Evolutionary conservation across 345 rosid species (phyloP).

Genomic region (Garcia nutans): DNA sequence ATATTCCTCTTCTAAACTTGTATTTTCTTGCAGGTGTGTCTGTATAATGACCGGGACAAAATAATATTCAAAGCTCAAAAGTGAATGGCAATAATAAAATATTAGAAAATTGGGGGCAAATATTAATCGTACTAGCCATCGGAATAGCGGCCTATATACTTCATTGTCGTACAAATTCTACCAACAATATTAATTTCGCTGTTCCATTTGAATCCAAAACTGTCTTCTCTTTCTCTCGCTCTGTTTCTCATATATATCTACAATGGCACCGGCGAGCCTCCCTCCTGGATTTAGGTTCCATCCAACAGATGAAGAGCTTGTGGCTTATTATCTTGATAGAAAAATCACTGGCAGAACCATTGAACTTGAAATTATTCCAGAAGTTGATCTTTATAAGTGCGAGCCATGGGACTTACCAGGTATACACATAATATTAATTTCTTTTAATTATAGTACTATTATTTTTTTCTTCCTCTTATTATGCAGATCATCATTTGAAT

Average conservation of each 20-base stretch:
- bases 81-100: conserved; percentile 40
- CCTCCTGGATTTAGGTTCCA: conserved; percentile 88
- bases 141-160: conserved; percentile 37
- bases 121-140: not conserved
- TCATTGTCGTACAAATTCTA: conserved; percentile 29
- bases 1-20: not conserved
- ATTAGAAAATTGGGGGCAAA: conserved; percentile 9
- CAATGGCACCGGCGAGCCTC: conserved; percentile 70
- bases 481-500: too few species aligned
- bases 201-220: conserved; percentile 3
- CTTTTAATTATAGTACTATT: too few species aligned
- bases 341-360: conserved; percentile 59
- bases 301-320: conserved; percentile 82
- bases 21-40: not conserved
- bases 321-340: conserved; percentile 67
- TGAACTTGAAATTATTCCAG: conserved; percentile 76
- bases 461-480: too few species aligned
- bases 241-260: not conserved
- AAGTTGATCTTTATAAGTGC: conserved; percentile 74
- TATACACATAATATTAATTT: conserved; percentile 4
- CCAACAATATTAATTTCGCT: not conserved
- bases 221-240: conserved; percentile 11
- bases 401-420: conserved; percentile 92
- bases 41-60: conserved; percentile 15
- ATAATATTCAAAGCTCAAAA: conserved; percentile 1